Percentiles rank a stretch among this genome's conserved stretches.
Conservation (phyloP, 805 yeast species). For the Danielozyma ontarioensis region DNA sequence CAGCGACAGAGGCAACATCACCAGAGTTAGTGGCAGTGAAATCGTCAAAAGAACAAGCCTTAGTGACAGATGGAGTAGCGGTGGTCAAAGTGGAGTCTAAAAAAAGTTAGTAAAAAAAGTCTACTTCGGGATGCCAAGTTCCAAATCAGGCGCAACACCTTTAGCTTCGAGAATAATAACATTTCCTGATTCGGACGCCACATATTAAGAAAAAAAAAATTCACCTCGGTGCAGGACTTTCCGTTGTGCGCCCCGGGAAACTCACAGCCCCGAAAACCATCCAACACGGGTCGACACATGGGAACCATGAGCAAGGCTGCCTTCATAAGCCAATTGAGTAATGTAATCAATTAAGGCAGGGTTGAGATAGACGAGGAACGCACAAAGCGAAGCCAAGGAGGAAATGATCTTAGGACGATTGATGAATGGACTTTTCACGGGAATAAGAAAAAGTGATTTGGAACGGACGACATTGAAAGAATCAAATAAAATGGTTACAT, state of each 20-base stretch:
- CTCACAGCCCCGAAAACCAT: neutral
- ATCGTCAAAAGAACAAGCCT: slow-evolving; percentile 59
- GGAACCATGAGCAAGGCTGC: no score
- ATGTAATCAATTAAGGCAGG: no score
- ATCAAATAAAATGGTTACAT: no score
- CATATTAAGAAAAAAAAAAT: neutral
- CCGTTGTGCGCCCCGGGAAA: neutral
- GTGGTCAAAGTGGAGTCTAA: slow-evolving; percentile 44
- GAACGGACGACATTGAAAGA: no score
- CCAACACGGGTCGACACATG: no score
- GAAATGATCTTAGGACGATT: no score
- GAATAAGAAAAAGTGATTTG: no score
- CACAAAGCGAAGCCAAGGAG: no score
- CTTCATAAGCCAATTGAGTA: no score
- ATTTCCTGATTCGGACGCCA: neutral
- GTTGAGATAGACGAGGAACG: no score
- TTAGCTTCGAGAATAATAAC: neutral
- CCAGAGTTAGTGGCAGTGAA: slow-evolving; percentile 75
- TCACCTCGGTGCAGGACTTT: neutral
- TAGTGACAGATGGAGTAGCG: slow-evolving; percentile 51
- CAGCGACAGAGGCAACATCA: slow-evolving; percentile 66
- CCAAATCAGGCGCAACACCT: slow-evolving; percentile 7
- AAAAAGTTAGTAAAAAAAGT: slow-evolving; percentile 1
- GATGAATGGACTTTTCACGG: no score
- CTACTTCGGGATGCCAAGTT: no score